Evolutionary conservation across 257 asterid species (phyloP).

Genomic region (Solanum chaucha): DNA sequence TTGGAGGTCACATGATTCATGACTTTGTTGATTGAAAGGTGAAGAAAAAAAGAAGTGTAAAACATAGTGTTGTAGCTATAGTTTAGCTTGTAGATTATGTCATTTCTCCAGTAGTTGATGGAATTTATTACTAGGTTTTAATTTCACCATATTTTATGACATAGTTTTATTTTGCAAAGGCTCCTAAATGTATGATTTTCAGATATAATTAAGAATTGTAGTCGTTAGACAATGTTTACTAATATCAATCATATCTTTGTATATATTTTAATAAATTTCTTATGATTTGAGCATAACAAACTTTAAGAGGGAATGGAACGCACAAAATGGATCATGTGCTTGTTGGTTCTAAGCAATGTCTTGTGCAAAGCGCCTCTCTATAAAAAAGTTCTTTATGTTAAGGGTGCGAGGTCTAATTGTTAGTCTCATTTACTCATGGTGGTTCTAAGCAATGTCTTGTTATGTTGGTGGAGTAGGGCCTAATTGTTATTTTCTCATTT

Average conservation of each 20-base stretch:
- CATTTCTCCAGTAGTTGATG: background rate
- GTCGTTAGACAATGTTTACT: background rate
- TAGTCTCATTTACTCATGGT: too few species aligned
- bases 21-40: slow-evolving; percentile 21
- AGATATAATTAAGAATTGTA: background rate
- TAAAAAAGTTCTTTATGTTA: too few species aligned
- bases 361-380: too few species aligned
- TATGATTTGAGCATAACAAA: background rate
- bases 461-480: too few species aligned
- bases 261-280: background rate
- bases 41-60: background rate
- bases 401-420: too few species aligned
- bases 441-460: too few species aligned
- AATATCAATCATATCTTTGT: background rate
- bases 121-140: background rate
- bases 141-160: background rate
- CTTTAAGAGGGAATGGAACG: background rate
- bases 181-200: background rate
- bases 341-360: too few species aligned
- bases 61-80: background rate
- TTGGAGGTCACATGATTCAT: slow-evolving; percentile 17
- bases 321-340: background rate
- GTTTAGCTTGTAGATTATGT: background rate
- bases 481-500: too few species aligned
- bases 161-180: background rate